Conservation (phyloP, 257 asterid genomes). For the Petrea volubilis region DNA sequence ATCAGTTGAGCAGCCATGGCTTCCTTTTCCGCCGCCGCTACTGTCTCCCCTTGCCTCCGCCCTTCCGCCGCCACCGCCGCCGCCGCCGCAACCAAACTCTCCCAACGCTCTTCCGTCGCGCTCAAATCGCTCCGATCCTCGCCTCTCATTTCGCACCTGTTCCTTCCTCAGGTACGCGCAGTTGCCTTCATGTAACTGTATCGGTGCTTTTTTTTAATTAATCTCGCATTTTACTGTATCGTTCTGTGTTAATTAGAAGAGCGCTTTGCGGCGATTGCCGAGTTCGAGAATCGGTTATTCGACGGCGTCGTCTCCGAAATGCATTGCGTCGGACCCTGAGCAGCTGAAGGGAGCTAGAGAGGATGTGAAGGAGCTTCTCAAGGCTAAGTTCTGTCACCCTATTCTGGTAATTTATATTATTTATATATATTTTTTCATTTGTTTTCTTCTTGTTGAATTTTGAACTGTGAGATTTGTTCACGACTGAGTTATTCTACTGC, state of each 20-base stretch:
- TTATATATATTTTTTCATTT: background rate
- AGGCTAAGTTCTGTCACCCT: constrained; percentile 72
- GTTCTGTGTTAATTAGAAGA: constrained; percentile 33
- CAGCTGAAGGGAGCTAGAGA: constrained; percentile 89
- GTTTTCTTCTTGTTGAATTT: background rate
- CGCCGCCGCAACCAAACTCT: constrained; percentile 32
- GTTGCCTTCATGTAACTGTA: background rate
- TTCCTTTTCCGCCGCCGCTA: constrained; percentile 45
- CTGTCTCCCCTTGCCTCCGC: constrained; percentile 40
- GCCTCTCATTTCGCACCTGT: constrained; percentile 47
- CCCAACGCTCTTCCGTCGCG: constrained; percentile 40
- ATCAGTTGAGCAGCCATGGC: constrained; percentile 41
- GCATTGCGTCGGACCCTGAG: constrained; percentile 69
- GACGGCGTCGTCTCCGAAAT: constrained; percentile 61
- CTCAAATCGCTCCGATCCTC: constrained; percentile 58
- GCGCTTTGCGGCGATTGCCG: constrained; percentile 33
- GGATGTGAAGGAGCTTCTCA: constrained; percentile 76
- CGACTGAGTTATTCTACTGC: background rate
- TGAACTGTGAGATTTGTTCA: background rate
- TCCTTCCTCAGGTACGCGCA: constrained; percentile 50
- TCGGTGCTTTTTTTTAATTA: background rate
- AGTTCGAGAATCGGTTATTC: constrained; percentile 51
- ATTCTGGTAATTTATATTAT: constrained; percentile 50
- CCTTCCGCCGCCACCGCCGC: constrained; percentile 42
- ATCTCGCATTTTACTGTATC: background rate